A percentile compares a stretch with the other conserved stretches of the same genome.
These are phyloP conservation scores for Rhodosorus marinus DNA, from an alignment of 23 red algal species.

Conservation along the genomic window DNA sequence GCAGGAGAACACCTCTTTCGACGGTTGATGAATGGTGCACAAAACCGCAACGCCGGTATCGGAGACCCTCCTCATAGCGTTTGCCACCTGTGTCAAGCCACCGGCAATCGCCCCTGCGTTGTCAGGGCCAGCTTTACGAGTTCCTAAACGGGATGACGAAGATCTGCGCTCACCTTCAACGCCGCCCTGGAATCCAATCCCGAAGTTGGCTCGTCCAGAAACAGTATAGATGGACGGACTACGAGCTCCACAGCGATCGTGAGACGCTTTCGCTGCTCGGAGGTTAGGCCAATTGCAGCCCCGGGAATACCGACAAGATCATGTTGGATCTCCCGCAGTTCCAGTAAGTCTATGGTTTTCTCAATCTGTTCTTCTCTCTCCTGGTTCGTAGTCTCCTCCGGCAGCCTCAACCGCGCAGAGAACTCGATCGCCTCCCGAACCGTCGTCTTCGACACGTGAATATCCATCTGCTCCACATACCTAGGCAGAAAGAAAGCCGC, in stretches of 20 bases:
- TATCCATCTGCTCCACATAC: slow-evolving; percentile 85
- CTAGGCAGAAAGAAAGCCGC: too few species aligned
- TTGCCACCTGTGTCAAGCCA: too few species aligned
- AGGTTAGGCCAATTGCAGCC: neutral
- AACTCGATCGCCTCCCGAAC: slow-evolving; percentile 68
- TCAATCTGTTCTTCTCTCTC: slow-evolving; percentile 17
- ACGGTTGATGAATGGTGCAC: slow-evolving; percentile 33
- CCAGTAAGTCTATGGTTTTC: slow-evolving; percentile 40
- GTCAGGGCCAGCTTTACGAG: too few species aligned
- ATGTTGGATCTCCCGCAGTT: slow-evolving; percentile 16
- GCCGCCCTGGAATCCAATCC: slow-evolving; percentile 27
- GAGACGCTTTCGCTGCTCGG: slow-evolving; percentile 31
- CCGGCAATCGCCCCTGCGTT: too few species aligned
- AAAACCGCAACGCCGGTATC: slow-evolving; percentile 8
- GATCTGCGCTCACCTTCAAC: slow-evolving; percentile 11
- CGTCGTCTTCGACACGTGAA: slow-evolving; percentile 64
- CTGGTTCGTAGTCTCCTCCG: slow-evolving; percentile 9
- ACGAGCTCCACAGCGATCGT: slow-evolving; percentile 55
- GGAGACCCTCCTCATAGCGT: slow-evolving; percentile 8
- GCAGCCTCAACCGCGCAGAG: slow-evolving; percentile 49
- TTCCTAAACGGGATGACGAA: too few species aligned
- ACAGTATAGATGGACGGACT: slow-evolving; percentile 11
- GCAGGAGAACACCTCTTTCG: slow-evolving; percentile 15
- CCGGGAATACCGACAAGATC: slow-evolving; percentile 26
- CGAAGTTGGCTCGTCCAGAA: slow-evolving; percentile 49